Percentiles rank a stretch among this genome's conserved stretches.
Conservation (phyloP, 2,329 filamentous ascomycete species). For the Orbilia brochopaga region DNA sequence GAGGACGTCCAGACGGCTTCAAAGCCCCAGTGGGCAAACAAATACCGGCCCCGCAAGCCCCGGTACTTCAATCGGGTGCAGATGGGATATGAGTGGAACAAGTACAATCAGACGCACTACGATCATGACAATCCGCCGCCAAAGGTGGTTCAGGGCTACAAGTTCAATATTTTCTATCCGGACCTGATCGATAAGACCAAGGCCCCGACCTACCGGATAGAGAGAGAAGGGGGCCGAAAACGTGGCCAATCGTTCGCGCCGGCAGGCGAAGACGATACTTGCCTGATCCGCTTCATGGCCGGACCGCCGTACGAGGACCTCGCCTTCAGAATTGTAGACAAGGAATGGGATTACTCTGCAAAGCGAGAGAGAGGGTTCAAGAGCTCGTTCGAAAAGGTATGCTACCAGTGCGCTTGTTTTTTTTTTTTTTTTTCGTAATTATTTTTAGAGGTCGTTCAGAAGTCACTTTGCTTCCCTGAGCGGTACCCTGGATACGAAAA, state of each 20-base stretch:
- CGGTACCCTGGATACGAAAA: slow-evolving; percentile 6
- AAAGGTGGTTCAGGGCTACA: slow-evolving; percentile 98
- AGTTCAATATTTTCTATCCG: slow-evolving; percentile 99
- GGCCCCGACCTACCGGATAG: slow-evolving; percentile 93
- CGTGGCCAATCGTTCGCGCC: slow-evolving; percentile 90
- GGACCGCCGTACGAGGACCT: slow-evolving; percentile 96
- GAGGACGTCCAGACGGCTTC: slow-evolving; percentile 71
- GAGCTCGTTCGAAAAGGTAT: slow-evolving; percentile 96
- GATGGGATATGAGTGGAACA: slow-evolving; percentile 99
- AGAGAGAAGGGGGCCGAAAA: slow-evolving; percentile 86
- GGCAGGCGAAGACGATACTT: slow-evolving; percentile 95
- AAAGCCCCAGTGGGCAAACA: slow-evolving; percentile 78
- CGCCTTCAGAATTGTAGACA: slow-evolving; percentile 95
- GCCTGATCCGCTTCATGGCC: slow-evolving; percentile 91
- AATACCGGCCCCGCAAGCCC: slow-evolving; percentile 88
- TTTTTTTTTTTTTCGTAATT: slow-evolving; percentile 11
- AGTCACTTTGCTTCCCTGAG: not conserved
- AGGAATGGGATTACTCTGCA: slow-evolving; percentile 98
- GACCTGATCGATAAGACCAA: slow-evolving; percentile 94
- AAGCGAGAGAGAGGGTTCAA: slow-evolving; percentile 93
- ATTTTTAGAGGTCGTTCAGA: slow-evolving; percentile 13
- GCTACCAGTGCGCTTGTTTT: slow-evolving; percentile 56
- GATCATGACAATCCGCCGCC: slow-evolving; percentile 97
- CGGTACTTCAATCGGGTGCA: slow-evolving; percentile 97
- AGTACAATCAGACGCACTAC: slow-evolving; percentile 99